Evolutionary conservation across 116 monocot species (phyloP), one percentile per base, ranked within the genome.

Genomic region (Posidonia oceanica): DNA sequence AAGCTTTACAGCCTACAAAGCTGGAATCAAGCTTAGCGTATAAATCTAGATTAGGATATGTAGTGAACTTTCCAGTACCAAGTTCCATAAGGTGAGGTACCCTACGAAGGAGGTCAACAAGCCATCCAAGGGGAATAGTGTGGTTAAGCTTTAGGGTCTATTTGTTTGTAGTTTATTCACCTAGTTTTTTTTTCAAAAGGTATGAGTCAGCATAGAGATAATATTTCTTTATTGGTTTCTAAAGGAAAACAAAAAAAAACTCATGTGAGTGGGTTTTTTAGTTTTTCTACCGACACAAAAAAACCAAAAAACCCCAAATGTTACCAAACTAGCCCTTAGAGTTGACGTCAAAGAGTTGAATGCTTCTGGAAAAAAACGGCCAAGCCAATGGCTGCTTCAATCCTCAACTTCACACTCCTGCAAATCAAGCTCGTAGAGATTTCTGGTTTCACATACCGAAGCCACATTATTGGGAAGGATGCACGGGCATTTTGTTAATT

Each of bases 401-500:
- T 91, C 87, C 59, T 91, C 85, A 58, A 91, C 84, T n/a, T 88
- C 87, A 71, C 79, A 87, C 76, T 96, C 96, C 29, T 83, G 86
- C 18, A 96, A 75, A 66, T 91, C 83, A 14, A 95, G 80, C 68
- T 75, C 86, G 79, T 79, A 76, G 11, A 95, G 67, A 44, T 84
- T 74, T 74, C 92, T 92, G 73, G 57, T 57, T 21, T 10, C 22
- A 36, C 5, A 40, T 58, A 66, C 2, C 38, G 6, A 29, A 21
- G n/a, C 38, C 3, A 42, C 23, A 64, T 53, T 63, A 52, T 22
- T 36, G 42, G 23, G 3, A 12, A 68, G 5, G 48, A 10, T 48
- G 48, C 12, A 48, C 48, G 2, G 48, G 48, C 48, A 7, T 48
- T 48, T 48, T 48, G 7, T 12, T 7, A 48, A 48, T 4, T 48